Conservation (phyloP, 1,284 basidiomycete genomes). For the Boletus semigastroideus region DNA sequence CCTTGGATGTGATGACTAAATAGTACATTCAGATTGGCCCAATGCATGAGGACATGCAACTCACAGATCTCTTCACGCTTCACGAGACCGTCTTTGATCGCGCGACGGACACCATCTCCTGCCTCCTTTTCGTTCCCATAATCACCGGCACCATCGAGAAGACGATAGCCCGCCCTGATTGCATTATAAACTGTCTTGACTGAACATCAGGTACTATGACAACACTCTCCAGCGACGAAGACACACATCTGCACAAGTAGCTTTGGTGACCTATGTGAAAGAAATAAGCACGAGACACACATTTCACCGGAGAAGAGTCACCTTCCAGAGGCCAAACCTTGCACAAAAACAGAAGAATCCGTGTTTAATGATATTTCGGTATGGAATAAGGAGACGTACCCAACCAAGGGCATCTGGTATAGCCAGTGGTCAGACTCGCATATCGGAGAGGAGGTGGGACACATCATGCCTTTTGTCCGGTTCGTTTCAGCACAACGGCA, state of each 20-base stretch:
- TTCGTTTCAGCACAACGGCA: slow-evolving; percentile 55
- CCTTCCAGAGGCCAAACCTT: slow-evolving; percentile 76
- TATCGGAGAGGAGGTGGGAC: not conserved
- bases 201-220: slow-evolving; percentile 4
- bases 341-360: not conserved
- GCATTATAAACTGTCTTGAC: slow-evolving; percentile 63
- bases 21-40: slow-evolving; percentile 3
- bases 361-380: not conserved
- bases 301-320: slow-evolving; percentile 18
- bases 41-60: slow-evolving; percentile 28
- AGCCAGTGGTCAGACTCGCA: not conserved
- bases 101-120: slow-evolving; percentile 69
- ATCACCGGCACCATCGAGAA: slow-evolving; percentile 81
- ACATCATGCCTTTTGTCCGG: slow-evolving; percentile 50
- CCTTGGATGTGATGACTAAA: slow-evolving; percentile 70
- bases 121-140: slow-evolving; percentile 90
- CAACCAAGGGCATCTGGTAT: slow-evolving; percentile 32
- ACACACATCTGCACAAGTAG: slow-evolving; percentile 58
- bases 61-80: slow-evolving; percentile 77
- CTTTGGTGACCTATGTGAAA: slow-evolving; percentile 51
- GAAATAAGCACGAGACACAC: slow-evolving; percentile 2
- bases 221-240: not conserved
- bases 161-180: slow-evolving; percentile 75
- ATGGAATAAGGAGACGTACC: slow-evolving; percentile 21
- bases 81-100: slow-evolving; percentile 72